Evolutionary conservation across 371 early-diverging fungal species (phyloP).

Genomic region (Rhizopus sp.): DNA sequence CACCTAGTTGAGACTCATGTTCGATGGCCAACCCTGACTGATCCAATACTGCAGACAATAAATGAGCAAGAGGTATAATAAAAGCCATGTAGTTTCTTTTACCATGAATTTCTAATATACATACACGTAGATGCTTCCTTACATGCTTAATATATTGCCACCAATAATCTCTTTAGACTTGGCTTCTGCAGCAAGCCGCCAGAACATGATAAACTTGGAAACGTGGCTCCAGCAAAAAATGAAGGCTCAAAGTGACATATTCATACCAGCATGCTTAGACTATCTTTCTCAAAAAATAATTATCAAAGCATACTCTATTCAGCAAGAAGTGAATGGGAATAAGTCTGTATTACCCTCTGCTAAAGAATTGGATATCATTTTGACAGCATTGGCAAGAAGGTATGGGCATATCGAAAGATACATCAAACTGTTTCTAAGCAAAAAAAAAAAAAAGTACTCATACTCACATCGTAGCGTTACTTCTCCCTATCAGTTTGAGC

Average conservation of each 20-base stretch:
- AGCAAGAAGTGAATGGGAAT: not conserved
- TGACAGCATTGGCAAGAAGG: slow-evolving; percentile 46
- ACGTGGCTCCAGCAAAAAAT: slow-evolving; percentile 82
- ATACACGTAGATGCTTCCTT: slow-evolving; percentile 58
- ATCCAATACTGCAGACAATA: slow-evolving; percentile 78
- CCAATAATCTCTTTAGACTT: slow-evolving; percentile 77
- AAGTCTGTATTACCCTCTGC: slow-evolving; percentile 34
- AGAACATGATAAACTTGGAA: slow-evolving; percentile 79
- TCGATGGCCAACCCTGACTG: slow-evolving; percentile 65
- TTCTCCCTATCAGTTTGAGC: not conserved
- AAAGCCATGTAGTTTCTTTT: not conserved
- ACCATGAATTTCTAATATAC: not conserved
- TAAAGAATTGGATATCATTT: slow-evolving; percentile 68
- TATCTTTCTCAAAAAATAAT: slow-evolving; percentile 72
- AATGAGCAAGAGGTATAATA: slow-evolving; percentile 74
- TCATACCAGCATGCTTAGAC: slow-evolving; percentile 72
- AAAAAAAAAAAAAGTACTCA: not conserved
- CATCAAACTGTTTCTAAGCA: not conserved
- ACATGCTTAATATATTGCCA: slow-evolving; percentile 71
- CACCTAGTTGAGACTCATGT: slow-evolving; percentile 62
- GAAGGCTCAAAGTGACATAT: slow-evolving; percentile 60
- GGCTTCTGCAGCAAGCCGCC: slow-evolving; percentile 74
- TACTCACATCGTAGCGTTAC: not conserved
- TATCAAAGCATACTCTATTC: slow-evolving; percentile 27
- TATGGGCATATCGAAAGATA: slow-evolving; percentile 1